Percentiles rank a stretch among this genome's conserved stretches.
phyloP scores from a whole-genome alignment of 1,284 basidiomycete species.

The Heterobasidion parviporum region DNA sequence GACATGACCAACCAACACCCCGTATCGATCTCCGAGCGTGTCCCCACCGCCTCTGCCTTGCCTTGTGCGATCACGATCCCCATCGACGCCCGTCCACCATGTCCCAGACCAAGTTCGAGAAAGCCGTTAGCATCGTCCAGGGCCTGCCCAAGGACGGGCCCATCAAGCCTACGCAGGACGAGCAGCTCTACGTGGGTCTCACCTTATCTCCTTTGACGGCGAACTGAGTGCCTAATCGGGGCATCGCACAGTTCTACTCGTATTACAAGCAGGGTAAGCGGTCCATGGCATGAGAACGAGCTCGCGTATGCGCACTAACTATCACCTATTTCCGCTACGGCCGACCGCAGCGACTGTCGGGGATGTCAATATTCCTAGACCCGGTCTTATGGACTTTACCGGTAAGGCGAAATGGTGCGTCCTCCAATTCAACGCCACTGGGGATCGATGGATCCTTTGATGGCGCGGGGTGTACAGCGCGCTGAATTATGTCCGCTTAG shows the following conservation, averaged over 20 bases:
- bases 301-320: background rate
- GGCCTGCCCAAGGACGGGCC: slow-evolving; percentile 75
- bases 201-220: slow-evolving; percentile 1
- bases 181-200: slow-evolving; percentile 66
- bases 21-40: background rate
- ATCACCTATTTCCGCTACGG: too few relatives aligned
- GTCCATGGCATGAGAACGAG: background rate
- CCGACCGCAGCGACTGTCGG: slow-evolving; percentile 58
- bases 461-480: background rate
- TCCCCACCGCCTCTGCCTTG: background rate
- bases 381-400: slow-evolving; percentile 72
- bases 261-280: slow-evolving; percentile 82
- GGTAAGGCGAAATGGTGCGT: slow-evolving; percentile 80
- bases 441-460: background rate
- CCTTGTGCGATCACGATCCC: background rate
- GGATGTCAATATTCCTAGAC: slow-evolving; percentile 54
- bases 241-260: slow-evolving; percentile 71
- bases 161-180: slow-evolving; percentile 67
- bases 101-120: slow-evolving; percentile 68
- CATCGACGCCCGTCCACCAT: slow-evolving; percentile 27
- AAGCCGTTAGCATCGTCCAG: slow-evolving; percentile 68
- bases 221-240: background rate
- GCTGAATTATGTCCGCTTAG: slow-evolving; percentile 25
- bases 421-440: background rate
- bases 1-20: background rate